Percentiles rank a stretch among this genome's conserved stretches.
Evolutionary conservation across 2,329 filamentous ascomycete species (phyloP).

Genomic region (Graphilbum fragrans): DNA sequence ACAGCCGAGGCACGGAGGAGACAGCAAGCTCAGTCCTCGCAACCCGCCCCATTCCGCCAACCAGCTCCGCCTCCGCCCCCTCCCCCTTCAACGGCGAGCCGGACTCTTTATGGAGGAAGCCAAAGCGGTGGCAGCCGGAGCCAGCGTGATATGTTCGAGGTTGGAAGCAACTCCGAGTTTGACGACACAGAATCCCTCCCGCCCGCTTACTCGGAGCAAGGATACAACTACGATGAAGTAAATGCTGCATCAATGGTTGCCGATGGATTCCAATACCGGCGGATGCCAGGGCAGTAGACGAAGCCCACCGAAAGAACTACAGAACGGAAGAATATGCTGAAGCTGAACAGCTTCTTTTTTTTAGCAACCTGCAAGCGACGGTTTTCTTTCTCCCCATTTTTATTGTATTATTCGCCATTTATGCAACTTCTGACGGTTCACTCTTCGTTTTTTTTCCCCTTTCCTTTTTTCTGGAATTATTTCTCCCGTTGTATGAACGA

Average conservation of each 20-base stretch:
- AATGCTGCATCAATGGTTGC: constrained; percentile 22
- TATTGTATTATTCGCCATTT: no score
- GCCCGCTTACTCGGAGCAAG: constrained; percentile 27
- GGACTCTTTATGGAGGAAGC: neutral
- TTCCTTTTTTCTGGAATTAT: no score
- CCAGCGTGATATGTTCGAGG: neutral
- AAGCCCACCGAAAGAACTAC: no score
- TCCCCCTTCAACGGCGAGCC: neutral
- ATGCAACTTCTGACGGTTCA: no score
- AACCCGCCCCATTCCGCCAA: constrained; percentile 1
- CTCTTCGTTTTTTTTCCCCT: no score
- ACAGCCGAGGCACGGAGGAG: constrained; percentile 12
- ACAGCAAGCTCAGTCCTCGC: neutral
- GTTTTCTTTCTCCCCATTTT: no score
- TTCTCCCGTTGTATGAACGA: no score
- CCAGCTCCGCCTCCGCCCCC: constrained; percentile 3
- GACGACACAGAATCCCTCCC: constrained; percentile 27
- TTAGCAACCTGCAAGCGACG: no score
- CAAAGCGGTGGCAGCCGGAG: neutral
- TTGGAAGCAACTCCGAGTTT: constrained; percentile 5
- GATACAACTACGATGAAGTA: neutral
- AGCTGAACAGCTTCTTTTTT: no score
- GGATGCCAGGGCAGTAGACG: constrained; percentile 15
- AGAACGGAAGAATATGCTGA: no score
- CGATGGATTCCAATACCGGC: constrained; percentile 29